phyloP scores from a whole-genome alignment of 2,329 filamentous ascomycete genomes.

The Teratosphaeriaceae sp. region DNA sequence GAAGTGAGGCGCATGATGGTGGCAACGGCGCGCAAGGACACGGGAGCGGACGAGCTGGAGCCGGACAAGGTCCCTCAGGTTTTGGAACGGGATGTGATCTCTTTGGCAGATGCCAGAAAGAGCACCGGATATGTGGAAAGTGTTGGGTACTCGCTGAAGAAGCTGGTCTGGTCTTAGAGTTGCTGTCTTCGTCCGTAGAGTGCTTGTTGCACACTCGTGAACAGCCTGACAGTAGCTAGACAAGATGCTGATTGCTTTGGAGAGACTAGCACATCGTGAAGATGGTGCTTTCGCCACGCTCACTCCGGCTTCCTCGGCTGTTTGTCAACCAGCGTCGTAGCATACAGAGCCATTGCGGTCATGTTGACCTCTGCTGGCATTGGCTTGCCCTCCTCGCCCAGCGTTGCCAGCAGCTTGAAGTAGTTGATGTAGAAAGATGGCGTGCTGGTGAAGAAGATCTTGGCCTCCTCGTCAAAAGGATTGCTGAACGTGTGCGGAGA shows the following conservation, averaged over 20 bases:
- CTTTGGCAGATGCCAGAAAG: constrained; percentile 74
- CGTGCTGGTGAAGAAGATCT: constrained; percentile 52
- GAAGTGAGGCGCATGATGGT: constrained; percentile 64
- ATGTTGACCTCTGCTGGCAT: constrained; percentile 44
- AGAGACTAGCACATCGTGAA: too few relatives aligned
- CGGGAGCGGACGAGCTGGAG: constrained; percentile 20
- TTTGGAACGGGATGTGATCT: constrained; percentile 67
- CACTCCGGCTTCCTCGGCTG: constrained; percentile 25
- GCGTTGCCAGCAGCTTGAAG: constrained; percentile 46
- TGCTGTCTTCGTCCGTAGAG: neutral
- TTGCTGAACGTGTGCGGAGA: constrained; percentile 53
- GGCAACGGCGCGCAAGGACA: constrained; percentile 37
- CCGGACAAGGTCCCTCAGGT: constrained; percentile 29
- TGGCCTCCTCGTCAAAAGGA: constrained; percentile 47
- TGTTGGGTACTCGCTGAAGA: constrained; percentile 84
- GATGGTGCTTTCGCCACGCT: neutral
- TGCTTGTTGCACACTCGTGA: neutral
- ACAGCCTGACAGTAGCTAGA: too few relatives aligned
- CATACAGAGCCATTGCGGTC: constrained; percentile 45
- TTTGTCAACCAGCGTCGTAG: constrained; percentile 41
- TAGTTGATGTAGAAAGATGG: constrained; percentile 53
- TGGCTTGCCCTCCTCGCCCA: constrained; percentile 39
- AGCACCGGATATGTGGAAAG: constrained; percentile 83
- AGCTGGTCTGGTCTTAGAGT: constrained; percentile 72
- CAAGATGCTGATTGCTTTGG: too few relatives aligned